Conservation (phyloP, 495 filamentous ascomycete species). For the Penicillium mononematosum region DNA sequence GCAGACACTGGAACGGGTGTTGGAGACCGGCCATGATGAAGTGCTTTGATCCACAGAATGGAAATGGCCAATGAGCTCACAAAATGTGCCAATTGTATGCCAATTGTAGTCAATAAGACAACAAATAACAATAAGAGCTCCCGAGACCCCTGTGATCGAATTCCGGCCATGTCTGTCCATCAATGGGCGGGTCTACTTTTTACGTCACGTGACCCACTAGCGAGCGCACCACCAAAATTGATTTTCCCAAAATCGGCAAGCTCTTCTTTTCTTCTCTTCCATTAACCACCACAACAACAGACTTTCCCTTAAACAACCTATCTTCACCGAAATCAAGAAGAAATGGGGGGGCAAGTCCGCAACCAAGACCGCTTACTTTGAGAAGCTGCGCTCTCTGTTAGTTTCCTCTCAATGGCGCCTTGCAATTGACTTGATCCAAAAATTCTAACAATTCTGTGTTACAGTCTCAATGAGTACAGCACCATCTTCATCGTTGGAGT, state of each 20-base stretch:
- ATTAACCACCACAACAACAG: conserved; percentile 33
- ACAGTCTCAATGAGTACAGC: conserved; percentile 76
- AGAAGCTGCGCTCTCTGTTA: conserved; percentile 81
- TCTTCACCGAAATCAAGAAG: conserved; percentile 86
- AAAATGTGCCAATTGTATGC: background rate
- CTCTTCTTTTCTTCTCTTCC: conserved; percentile 23
- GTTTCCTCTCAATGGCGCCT: background rate
- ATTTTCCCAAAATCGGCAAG: conserved; percentile 31
- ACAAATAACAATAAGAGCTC: background rate
- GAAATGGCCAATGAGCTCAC: background rate
- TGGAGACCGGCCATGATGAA: conserved; percentile 40
- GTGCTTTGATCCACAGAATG: background rate
- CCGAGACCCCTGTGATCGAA: conserved; percentile 11
- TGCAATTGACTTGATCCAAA: background rate
- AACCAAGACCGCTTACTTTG: conserved; percentile 98
- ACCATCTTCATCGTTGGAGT: conserved; percentile 96
- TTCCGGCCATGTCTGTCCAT: conserved; percentile 17
- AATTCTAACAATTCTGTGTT: background rate
- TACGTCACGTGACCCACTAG: conserved; percentile 40
- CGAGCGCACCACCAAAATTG: conserved; percentile 42
- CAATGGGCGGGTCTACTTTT: conserved; percentile 5
- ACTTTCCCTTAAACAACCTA: conserved; percentile 93
- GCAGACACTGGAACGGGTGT: conserved; percentile 55
- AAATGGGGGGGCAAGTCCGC: conserved; percentile 98
- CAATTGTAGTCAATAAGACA: background rate